A percentile compares a stretch with the other conserved stretches of the same genome.
Conservation (phyloP, 1,139 yeast species). For the Debaryomycetaceae sp. region DNA sequence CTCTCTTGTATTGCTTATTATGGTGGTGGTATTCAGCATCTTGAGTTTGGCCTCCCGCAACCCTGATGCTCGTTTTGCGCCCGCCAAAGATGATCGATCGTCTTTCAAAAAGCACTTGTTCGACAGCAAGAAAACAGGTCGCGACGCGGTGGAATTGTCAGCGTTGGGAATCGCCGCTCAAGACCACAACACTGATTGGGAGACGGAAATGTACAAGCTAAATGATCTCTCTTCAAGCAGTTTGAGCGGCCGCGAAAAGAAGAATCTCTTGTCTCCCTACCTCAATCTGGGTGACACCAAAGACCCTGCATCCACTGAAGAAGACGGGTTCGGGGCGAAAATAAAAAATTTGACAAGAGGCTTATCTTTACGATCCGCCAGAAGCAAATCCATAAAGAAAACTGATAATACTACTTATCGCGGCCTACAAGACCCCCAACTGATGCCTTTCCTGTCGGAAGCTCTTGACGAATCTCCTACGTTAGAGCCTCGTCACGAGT, state of each 20-base stretch:
- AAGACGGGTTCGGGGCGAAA: conserved; percentile 7
- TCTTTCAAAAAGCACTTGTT: conserved; percentile 43
- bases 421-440: too few species aligned
- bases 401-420: too few species aligned
- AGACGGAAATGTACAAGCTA: conserved; percentile 46
- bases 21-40: conserved; percentile 47
- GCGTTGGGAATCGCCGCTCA: conserved; percentile 64
- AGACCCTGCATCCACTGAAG: conserved; percentile 2
- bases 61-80: conserved; percentile 76
- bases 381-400: too few species aligned
- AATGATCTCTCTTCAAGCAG: conserved; percentile 18
- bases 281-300: conserved; percentile 10
- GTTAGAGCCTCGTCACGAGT: too few species aligned
- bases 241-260: conserved; percentile 4
- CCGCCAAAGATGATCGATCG: conserved; percentile 75
- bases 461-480: too few species aligned
- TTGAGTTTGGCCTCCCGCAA: conserved; percentile 57
- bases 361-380: conserved; percentile 14
- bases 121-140: neutral
- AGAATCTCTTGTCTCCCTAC: conserved; percentile 15
- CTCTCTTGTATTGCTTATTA: conserved; percentile 49
- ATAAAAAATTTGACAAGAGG: conserved; percentile 11
- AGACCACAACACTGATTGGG: conserved; percentile 65
- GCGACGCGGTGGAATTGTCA: conserved; percentile 31
- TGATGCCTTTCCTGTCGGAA: too few species aligned